Base-by-base conservation (phyloP, 352 stramenopile genomes). In the Pythium monospermum region DNA sequence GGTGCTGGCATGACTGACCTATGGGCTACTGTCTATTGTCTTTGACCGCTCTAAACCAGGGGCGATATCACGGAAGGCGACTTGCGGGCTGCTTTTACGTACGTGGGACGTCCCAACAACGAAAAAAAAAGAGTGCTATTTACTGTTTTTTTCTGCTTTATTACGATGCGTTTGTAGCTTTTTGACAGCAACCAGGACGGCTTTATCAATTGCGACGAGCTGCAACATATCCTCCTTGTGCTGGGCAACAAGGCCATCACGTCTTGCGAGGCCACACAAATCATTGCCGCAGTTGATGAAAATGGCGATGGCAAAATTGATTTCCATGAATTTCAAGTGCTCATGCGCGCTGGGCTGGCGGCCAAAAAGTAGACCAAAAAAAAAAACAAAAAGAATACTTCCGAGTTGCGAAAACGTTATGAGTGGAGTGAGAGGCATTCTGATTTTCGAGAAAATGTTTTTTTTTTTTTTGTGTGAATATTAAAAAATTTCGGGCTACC, bases 271-370 rank as follows among this genome's bases (percentile, higher is more conserved):
- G 68, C 72, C 25, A 41, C 60, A 11, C 75, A 81, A 35, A 82
- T 96, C 52, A 80, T 92, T 23, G 43, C 74, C 27, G 60, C 69
- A 0, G 83, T 89, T 0, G 88, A 97, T 53, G 76, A 65, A 27
- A 94, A 96, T 55, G 65, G 75, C 44, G 86, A 95, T 41, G 81
- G 84, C 27, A 76, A 81, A 22, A 94, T 97, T 46, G 90, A 92
- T 51, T 95, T 87, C 53, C 39, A 80, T 0, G 88, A 97, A 54
- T 97, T 97, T 37, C 75, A 76, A 23, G 48, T 58, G 6, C 61
- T 85, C 40, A 87, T 87, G 73, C 71, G 51, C 8, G 45, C 37
- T 13, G 58, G 57, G 1, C 31, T 51, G 1, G 67, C 30, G 35
- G 66, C 56, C 26, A 42, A 39, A 6, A n/a, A n/a, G n/a, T n/a